Evolutionary conservation across 2,329 filamentous ascomycete genomes (phyloP).

Genomic region (Cryphonectria nitschkei): DNA sequence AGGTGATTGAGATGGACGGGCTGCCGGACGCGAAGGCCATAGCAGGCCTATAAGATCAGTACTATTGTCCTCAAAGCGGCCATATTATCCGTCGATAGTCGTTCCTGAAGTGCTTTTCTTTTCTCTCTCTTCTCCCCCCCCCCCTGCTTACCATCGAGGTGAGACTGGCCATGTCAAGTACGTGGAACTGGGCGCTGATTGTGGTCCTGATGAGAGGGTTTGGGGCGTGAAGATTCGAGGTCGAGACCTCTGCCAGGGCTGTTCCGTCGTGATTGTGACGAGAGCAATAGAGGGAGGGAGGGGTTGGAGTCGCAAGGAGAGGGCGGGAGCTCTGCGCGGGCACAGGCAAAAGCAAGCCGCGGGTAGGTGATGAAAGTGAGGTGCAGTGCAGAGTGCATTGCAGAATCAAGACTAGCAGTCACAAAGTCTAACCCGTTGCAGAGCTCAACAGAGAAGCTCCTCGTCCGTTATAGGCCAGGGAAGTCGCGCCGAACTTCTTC

Average conservation of each 20-base stretch:
- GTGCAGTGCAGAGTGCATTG: conserved; percentile 8
- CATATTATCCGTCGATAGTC: conserved; percentile 18
- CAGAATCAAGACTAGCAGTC: conserved; percentile 6
- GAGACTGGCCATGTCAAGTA: neutral
- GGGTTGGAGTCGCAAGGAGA: neutral
- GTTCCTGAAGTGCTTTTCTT: neutral
- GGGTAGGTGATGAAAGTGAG: neutral
- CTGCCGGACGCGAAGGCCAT: neutral
- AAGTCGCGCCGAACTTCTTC: conserved; percentile 9
- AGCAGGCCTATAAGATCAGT: conserved; percentile 16
- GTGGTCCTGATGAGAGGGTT: neutral
- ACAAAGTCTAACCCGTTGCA: neutral
- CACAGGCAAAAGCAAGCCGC: neutral
- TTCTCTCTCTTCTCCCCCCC: too few relatives aligned
- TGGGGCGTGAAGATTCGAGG: neutral
- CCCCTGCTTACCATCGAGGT: neutral
- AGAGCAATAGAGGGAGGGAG: neutral
- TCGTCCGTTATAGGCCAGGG: conserved; percentile 3
- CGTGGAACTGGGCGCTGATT: neutral
- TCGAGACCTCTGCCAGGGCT: neutral
- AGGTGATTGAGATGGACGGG: neutral
- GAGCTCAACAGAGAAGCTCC: neutral
- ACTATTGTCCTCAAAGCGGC: conserved; percentile 14
- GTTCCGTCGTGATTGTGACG: neutral
- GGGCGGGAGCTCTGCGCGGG: neutral